These are phyloP conservation scores for Leishmania gerbilli DNA, from an alignment of 208 protist genomes.

Conservation along the genomic window DNA sequence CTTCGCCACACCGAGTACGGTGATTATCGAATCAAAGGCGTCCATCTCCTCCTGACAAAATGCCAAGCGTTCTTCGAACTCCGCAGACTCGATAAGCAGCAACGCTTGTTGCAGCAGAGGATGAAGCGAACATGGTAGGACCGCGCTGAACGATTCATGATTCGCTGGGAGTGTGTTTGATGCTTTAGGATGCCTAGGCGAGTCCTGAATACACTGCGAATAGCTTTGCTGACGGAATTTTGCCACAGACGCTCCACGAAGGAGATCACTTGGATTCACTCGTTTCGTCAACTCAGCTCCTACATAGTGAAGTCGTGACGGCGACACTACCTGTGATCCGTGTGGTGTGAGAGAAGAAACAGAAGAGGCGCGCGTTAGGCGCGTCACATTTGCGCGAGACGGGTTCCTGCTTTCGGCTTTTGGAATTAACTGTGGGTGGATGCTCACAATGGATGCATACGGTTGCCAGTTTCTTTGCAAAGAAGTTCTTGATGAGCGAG, in stretches of 20 bases:
- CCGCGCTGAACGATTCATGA: background rate
- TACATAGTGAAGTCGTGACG: slow-evolving; percentile 13
- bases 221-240: background rate
- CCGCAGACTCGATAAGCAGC: slow-evolving; percentile 38
- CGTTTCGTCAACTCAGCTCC: background rate
- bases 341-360: background rate
- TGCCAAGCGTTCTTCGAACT: slow-evolving; percentile 44
- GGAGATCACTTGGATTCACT: background rate
- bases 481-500: background rate
- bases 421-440: background rate
- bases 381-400: background rate
- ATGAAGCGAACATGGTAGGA: slow-evolving; percentile 3
- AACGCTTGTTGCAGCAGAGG: slow-evolving; percentile 57
- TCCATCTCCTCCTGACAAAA: slow-evolving; percentile 37
- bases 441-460: background rate
- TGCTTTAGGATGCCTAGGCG: background rate
- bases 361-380: background rate
- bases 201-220: background rate
- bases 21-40: slow-evolving; percentile 37
- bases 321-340: background rate
- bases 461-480: background rate
- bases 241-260: background rate
- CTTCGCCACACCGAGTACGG: slow-evolving; percentile 31
- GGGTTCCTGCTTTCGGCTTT: background rate
- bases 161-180: background rate